Conservation (phyloP, 306 rosid genomes). For the Malus fusca region DNA sequence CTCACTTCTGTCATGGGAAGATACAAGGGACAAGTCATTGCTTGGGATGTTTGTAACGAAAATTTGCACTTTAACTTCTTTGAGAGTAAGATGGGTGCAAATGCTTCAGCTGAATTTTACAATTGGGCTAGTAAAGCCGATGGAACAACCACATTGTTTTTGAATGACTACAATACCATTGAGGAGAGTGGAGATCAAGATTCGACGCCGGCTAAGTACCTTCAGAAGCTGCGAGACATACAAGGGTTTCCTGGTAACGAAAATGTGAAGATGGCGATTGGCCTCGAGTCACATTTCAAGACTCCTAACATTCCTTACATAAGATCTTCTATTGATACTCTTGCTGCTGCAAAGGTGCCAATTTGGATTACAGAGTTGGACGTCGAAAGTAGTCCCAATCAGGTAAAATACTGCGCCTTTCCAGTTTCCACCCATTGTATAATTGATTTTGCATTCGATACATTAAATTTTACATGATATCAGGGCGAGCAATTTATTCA, state of each 20-base stretch:
- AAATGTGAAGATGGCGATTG: conserved; percentile 39
- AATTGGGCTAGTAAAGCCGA: conserved; percentile 35
- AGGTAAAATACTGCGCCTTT: conserved; percentile 27
- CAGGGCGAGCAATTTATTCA: background rate
- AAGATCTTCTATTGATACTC: conserved; percentile 62
- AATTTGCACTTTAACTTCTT: conserved; percentile 52
- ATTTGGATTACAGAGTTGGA: conserved; percentile 81
- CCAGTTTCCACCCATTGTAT: background rate
- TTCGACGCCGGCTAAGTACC: conserved; percentile 36
- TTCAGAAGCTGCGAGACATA: conserved; percentile 43
- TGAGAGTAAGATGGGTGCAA: conserved; percentile 35
- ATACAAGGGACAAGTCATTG: conserved; percentile 52
- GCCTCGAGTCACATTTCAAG: conserved; percentile 62
- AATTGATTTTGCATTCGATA: background rate
- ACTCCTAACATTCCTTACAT: conserved; percentile 47
- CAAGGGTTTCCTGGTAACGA: conserved; percentile 19
- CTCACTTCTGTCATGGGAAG: conserved; percentile 34
- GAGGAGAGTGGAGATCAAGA: conserved; percentile 42
- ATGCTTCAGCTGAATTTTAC: conserved; percentile 31
- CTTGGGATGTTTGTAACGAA: conserved; percentile 83
- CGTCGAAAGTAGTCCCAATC: conserved; percentile 31
- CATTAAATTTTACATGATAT: background rate
- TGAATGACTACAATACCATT: conserved; percentile 71
- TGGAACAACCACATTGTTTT: conserved; percentile 33
- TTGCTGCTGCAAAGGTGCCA: conserved; percentile 49